Conservation (phyloP, 2,329 filamentous ascomycete genomes). For the Colletotrichum gloeosporioides region DNA sequence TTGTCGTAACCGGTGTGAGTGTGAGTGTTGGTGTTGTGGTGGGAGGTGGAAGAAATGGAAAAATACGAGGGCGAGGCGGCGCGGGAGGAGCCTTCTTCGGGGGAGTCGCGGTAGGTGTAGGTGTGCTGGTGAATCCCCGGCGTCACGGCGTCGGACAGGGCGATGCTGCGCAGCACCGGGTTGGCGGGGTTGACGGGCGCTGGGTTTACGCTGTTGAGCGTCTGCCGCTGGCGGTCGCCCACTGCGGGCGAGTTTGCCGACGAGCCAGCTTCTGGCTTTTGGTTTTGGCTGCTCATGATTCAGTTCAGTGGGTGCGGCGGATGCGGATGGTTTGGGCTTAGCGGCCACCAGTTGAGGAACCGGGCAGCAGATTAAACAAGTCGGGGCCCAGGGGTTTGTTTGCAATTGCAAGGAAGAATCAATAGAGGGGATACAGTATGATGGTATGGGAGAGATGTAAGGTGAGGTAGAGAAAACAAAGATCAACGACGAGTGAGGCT, state of each 20-base stretch:
- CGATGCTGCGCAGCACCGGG: conserved; percentile 18
- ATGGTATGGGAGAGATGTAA: not conserved
- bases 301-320: not conserved
- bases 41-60: conserved; percentile 21
- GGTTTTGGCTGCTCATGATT: conserved; percentile 16
- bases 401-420: not conserved
- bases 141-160: conserved; percentile 30
- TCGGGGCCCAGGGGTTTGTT: not conserved
- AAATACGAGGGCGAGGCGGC: conserved; percentile 27
- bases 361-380: not conserved
- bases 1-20: too few relatives aligned
- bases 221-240: not conserved
- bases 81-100: conserved; percentile 9
- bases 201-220: not conserved
- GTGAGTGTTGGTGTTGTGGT: not conserved
- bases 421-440: not conserved
- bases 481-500: not conserved
- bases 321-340: not conserved
- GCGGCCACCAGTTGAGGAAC: not conserved
- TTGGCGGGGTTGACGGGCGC: conserved; percentile 18
- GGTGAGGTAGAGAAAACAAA: not conserved
- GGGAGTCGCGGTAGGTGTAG: conserved; percentile 28
- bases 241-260: not conserved
- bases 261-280: not conserved
- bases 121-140: conserved; percentile 31